Conservation (phyloP, 257 asterid species). For the Knoxia roxburghii region DNA sequence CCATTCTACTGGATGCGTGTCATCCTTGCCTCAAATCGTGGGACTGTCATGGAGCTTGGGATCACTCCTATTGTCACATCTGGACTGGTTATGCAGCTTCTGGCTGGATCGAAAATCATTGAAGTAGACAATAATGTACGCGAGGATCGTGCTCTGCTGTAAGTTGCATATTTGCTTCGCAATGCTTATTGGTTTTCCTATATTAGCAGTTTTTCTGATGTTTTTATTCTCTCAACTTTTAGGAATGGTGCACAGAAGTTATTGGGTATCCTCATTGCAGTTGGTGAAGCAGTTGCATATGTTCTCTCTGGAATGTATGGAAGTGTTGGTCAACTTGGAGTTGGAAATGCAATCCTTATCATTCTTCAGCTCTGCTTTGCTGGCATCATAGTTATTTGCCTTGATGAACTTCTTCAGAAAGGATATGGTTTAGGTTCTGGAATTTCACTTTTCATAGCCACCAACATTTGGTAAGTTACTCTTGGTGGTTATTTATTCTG, state of each 20-base stretch:
- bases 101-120: conserved; percentile 78
- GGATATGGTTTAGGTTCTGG: conserved; percentile 89
- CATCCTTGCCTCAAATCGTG: conserved; percentile 83
- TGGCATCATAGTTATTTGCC: conserved; percentile 76
- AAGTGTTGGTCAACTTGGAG: conserved; percentile 77
- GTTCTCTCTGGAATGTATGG: conserved; percentile 88
- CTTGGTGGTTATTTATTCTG: not conserved
- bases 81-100: conserved; percentile 77
- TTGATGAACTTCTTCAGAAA: conserved; percentile 79
- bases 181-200: not conserved
- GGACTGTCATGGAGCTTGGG: conserved; percentile 89
- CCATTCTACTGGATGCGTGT: conserved; percentile 95
- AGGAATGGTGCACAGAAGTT: conserved; percentile 84
- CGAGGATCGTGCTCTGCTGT: conserved; percentile 81
- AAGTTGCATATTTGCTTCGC: conserved; percentile 24
- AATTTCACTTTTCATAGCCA: conserved; percentile 77
- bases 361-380: conserved; percentile 81
- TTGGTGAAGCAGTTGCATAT: conserved; percentile 86
- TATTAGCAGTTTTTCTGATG: not conserved
- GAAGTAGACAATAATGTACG: conserved; percentile 84
- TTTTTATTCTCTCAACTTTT: not conserved
- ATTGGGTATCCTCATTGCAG: conserved; percentile 67
- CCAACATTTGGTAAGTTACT: conserved; percentile 64
- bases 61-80: conserved; percentile 86
- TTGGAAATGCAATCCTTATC: conserved; percentile 74